Base-by-base conservation (phyloP, 2,329 filamentous ascomycete genomes). In the Clathrospora elynae region DNA sequence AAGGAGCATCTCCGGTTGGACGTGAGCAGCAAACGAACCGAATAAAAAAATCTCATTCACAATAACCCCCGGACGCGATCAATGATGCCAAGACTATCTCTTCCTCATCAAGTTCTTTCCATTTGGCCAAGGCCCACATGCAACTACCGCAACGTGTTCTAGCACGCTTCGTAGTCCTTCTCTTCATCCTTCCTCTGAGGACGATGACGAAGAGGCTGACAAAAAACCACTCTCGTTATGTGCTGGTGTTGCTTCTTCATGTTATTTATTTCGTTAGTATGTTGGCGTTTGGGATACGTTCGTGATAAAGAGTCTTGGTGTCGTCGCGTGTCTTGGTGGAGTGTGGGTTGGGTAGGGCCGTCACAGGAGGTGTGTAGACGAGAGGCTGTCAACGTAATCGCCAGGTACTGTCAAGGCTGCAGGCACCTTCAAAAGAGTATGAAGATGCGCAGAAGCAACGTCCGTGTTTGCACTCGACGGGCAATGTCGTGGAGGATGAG, bases 221-320 rank as follows among this genome's bases (percentile, higher is more conserved):
- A 6, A 23, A 6, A 6, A 23, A 23, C 6, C 6, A 23, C 20
- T 6, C 20, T 23, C 20, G 20, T 23, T 23, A 10, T 10, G 6
- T 23, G 20, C 20, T 6, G 6, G 20, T 6, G 20, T 10, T 23
- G 6, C 10, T 23, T 32, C 20, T 18, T 37, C 9, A n/a, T n/a
- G n/a, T n/a, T 37, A 12, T 32, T 2, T 1, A 23, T 10, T 22
- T 16, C 3, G 11, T 14, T 32, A n/a, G n/a, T n/a, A n/a, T 17
- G 1, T 30, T 8, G 26, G 34, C 22, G 17, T 43, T 43, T 3
- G 25, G 19, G 3, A 43, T 36, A 37, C 40, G 33, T 42, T 43
- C 22, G 39, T 28, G 26, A 22, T 12, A 3, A 4, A 2, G 5
- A 12, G 14, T 25, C 13, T 23, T 37, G 26, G 26, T 43, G 13